These are phyloP conservation scores for Blastocrithidia nonstop DNA, from an alignment of 208 protist species.

Conservation along the genomic window DNA sequence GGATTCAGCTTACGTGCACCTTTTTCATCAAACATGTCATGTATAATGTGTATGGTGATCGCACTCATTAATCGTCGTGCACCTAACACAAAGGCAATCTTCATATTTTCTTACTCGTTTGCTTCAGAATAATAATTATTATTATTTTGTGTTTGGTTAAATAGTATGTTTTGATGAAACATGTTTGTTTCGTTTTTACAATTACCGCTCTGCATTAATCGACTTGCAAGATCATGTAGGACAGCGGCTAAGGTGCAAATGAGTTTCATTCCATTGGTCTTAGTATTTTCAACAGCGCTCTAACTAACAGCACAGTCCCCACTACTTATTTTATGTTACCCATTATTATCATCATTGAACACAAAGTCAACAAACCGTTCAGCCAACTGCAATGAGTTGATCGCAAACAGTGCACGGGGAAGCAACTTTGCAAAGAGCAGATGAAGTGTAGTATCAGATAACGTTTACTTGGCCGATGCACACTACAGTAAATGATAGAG, in stretches of 20 bases:
- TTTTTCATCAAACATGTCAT: slow-evolving; percentile 17
- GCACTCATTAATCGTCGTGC: slow-evolving; percentile 32
- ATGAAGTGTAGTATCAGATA: slow-evolving; percentile 10
- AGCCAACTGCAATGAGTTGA: too few species aligned
- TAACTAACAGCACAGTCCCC: too few species aligned
- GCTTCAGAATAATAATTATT: not conserved
- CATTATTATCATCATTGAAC: too few species aligned
- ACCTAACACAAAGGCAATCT: slow-evolving; percentile 15
- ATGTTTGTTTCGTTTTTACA: slow-evolving; percentile 33
- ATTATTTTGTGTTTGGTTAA: slow-evolving; percentile 3
- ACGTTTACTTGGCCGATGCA: slow-evolving; percentile 12
- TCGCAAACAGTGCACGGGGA: slow-evolving; percentile 10
- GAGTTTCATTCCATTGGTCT: too few species aligned
- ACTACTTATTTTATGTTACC: too few species aligned
- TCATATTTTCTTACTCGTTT: not conserved
- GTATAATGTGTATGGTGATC: slow-evolving; percentile 21
- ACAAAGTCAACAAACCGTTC: too few species aligned
- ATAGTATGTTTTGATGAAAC: slow-evolving; percentile 13
- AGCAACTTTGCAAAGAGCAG: slow-evolving; percentile 24
- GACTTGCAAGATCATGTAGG: slow-evolving; percentile 4
- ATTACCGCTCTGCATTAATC: not conserved
- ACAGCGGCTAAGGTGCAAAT: not conserved
- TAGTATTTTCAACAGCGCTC: too few species aligned
- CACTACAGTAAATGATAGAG: slow-evolving; percentile 32
- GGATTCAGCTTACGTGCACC: slow-evolving; percentile 18